Evolutionary conservation across 768 basidiomycete species (phyloP), one percentile per base, ranked within the genome.

Genomic region (Mycena pura): DNA sequence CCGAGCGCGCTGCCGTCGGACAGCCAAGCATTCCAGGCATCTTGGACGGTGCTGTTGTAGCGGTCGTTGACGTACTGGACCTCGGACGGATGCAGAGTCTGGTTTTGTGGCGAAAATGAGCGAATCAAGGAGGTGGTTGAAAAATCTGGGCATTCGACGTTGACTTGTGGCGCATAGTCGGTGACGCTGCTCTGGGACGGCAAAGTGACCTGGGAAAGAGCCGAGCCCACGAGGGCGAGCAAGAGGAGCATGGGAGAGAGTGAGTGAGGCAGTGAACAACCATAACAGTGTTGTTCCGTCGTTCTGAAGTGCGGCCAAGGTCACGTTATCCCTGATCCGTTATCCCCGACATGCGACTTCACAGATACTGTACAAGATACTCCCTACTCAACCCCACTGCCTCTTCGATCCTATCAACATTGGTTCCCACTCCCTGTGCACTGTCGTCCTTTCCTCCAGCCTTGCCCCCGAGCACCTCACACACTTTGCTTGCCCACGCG

Each of bases 371-470:
- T n/a, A n/a, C n/a, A n/a, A 81, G 47, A 65, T 80, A 81, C 48
- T 77, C 70, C 62, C 77, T 76, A 4, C 92, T 93, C 22, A 80
- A 78, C 55, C 68, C 70, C 19, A 94, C 67, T 1, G 92, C 95
- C 60, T 91, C 92, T 15, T 82, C 76, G 3, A 94, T 76, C 74
- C 84, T 88, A 24, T 74, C 75, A 1, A 82, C 73, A 62, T 92
- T 82, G 3, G 80, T 76, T 28, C 97, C 97, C 14, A 96, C 87
- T 24, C 97, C 97, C 70, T 96, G 94, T 2, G 91, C 91, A 55
- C 86, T 84, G 34, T 99, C 97, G 60, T 93, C 93, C 76, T 96
- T 98, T 14, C 97, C 97, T 54, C 97, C 97, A 50, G 94, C 94
- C 87, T 96, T 99, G 40, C 97, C 97, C 24, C 96, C 95, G 10